These are phyloP conservation scores for Beauveria caledonica DNA, from an alignment of 2,329 filamentous ascomycete species.

Conservation along the genomic window DNA sequence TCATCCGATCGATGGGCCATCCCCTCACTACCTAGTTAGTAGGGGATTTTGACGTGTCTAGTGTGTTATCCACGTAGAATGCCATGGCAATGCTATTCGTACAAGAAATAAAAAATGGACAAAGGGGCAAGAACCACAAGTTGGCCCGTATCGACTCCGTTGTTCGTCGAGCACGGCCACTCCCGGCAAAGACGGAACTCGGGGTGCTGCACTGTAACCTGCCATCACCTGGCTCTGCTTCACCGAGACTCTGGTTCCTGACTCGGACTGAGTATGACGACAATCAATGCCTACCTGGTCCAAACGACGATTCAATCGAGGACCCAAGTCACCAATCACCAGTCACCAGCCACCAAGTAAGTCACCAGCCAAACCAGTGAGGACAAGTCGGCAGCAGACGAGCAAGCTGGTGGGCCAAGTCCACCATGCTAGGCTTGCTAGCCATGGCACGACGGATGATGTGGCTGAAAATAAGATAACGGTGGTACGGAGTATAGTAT, in stretches of 20 bases:
- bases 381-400: not conserved
- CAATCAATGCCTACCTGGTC: conserved; percentile 4
- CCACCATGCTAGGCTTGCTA: not conserved
- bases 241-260: not conserved
- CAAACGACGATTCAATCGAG: not conserved
- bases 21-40: not conserved
- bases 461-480: too few species aligned
- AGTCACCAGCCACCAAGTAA: too few species aligned
- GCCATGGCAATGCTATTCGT: not conserved
- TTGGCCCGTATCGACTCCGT: not conserved
- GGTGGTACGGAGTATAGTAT: not conserved
- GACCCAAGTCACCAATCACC: too few species aligned
- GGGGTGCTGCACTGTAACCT: not conserved
- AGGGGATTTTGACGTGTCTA: not conserved
- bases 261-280: not conserved
- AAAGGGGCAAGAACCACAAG: not conserved
- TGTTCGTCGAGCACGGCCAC: not conserved
- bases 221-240: not conserved
- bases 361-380: too few species aligned
- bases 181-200: conserved; percentile 1
- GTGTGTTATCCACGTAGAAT: too few species aligned
- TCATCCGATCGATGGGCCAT: conserved; percentile 1
- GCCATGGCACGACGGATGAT: not conserved
- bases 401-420: not conserved
- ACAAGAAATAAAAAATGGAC: not conserved